These are phyloP conservation scores for Rhynchosporium graminicola DNA, from an alignment of 2,329 filamentous ascomycete species.

Conservation along the genomic window DNA sequence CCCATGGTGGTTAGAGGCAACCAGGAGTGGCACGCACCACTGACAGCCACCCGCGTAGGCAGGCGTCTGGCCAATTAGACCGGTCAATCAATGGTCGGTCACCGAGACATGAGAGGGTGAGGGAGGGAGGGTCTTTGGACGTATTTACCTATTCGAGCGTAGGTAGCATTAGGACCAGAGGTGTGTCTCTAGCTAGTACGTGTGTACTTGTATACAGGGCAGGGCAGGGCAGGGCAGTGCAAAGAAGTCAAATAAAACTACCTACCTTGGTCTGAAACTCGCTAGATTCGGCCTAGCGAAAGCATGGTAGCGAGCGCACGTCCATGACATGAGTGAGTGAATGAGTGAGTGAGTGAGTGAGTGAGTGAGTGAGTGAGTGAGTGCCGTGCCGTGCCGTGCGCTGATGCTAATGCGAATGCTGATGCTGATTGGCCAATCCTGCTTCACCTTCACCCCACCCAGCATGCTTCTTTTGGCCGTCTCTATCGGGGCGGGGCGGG, in stretches of 20 bases:
- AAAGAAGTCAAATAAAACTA: not conserved
- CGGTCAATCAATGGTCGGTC: not conserved
- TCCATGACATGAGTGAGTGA: not conserved
- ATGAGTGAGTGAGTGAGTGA: too few species aligned
- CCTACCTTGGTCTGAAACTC: not conserved
- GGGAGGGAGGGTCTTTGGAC: not conserved
- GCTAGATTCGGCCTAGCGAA: not conserved
- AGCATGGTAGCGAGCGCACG: not conserved
- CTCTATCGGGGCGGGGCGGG: not conserved
- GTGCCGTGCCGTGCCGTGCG: not conserved
- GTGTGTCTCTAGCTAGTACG: not conserved
- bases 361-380: not conserved
- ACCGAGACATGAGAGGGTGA: not conserved
- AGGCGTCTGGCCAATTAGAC: not conserved
- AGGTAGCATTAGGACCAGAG: not conserved
- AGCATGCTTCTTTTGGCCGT: not conserved
- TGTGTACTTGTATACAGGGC: not conserved
- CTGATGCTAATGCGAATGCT: too few species aligned
- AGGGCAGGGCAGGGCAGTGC: too few species aligned
- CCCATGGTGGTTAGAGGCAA: not conserved
- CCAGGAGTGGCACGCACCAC: slow-evolving; percentile 9
- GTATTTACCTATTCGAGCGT: too few species aligned
- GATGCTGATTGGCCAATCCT: not conserved
- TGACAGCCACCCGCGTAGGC: slow-evolving; percentile 16
- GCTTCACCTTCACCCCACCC: not conserved